phyloP scores from a whole-genome alignment of 257 asterid genomes.

The Sherardia arvensis region DNA sequence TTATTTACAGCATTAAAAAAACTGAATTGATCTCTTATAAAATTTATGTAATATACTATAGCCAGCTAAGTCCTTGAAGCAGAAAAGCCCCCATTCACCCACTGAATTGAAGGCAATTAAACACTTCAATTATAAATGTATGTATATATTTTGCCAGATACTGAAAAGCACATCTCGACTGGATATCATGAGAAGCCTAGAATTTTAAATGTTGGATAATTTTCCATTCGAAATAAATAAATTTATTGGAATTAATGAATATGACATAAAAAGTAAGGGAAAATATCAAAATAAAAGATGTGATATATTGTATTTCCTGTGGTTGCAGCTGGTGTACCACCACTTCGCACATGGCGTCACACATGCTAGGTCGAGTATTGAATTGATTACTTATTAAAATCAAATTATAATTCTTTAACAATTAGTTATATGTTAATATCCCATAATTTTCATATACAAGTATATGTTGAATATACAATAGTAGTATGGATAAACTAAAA shows the following conservation, averaged over 20 bases:
- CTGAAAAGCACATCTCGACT: conserved; percentile 9
- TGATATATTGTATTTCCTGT: conserved; percentile 31
- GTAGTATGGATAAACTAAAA: too few relatives aligned
- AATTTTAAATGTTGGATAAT: neutral
- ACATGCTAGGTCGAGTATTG: conserved; percentile 10
- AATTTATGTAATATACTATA: too few relatives aligned
- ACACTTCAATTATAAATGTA: conserved; percentile 7
- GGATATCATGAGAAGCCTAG: neutral
- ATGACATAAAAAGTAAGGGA: conserved; percentile 6
- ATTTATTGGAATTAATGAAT: neutral
- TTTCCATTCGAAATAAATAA: neutral
- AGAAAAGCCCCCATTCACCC: conserved; percentile 23
- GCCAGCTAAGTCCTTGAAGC: conserved; percentile 7
- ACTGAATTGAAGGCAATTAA: conserved; percentile 26
- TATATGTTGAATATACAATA: too few relatives aligned
- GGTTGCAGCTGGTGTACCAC: conserved; percentile 12
- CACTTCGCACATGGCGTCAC: conserved; percentile 7
- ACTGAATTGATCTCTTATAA: too few relatives aligned
- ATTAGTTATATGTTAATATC: too few relatives aligned
- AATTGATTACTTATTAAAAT: neutral
- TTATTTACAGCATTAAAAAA: too few relatives aligned
- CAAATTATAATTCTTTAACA: too few relatives aligned
- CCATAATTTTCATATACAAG: too few relatives aligned
- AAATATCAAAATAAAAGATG: conserved; percentile 22
- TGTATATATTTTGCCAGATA: neutral